phyloP scores from a whole-genome alignment of 2,329 filamentous ascomycete species.

The Cryphonectria naterciae region DNA sequence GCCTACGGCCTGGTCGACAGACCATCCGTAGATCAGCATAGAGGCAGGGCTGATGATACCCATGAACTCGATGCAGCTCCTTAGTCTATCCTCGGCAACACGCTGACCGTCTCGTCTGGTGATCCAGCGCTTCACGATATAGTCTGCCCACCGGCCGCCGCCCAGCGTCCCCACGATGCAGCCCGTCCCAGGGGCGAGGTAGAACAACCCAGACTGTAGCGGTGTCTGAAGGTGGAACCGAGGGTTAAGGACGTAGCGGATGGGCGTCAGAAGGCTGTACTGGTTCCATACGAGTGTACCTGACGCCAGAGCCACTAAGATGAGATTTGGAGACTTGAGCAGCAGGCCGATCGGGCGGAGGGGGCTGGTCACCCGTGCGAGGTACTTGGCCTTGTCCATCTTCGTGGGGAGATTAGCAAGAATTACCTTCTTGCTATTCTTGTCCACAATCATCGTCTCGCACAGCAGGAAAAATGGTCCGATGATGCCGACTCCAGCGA shows the following conservation, averaged over 20 bases:
- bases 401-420: constrained; percentile 26
- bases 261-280: constrained; percentile 68
- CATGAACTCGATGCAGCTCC: constrained; percentile 62
- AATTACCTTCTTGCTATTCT: constrained; percentile 35
- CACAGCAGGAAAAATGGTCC: constrained; percentile 70
- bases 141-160: constrained; percentile 69
- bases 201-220: constrained; percentile 70
- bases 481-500: constrained; percentile 63
- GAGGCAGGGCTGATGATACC: constrained; percentile 62
- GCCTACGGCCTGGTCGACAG: constrained; percentile 43
- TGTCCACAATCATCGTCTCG: constrained; percentile 61
- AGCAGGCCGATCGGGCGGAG: constrained; percentile 10
- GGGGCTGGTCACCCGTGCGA: constrained; percentile 15
- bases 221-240: constrained; percentile 67
- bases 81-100: constrained; percentile 71
- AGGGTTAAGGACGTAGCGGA: constrained; percentile 72
- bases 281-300: constrained; percentile 71
- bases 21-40: constrained; percentile 72
- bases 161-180: constrained; percentile 69
- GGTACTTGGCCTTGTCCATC: constrained; percentile 15
- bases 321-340: constrained; percentile 41
- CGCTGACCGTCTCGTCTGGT: constrained; percentile 54
- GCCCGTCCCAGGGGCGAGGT: constrained; percentile 69
- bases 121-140: constrained; percentile 64
- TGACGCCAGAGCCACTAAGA: constrained; percentile 60